A percentile compares a stretch with the other conserved stretches of the same genome.
phyloP scores from a whole-genome alignment of 2,329 filamentous ascomycete genomes.

The Bipolaris gigantea region DNA sequence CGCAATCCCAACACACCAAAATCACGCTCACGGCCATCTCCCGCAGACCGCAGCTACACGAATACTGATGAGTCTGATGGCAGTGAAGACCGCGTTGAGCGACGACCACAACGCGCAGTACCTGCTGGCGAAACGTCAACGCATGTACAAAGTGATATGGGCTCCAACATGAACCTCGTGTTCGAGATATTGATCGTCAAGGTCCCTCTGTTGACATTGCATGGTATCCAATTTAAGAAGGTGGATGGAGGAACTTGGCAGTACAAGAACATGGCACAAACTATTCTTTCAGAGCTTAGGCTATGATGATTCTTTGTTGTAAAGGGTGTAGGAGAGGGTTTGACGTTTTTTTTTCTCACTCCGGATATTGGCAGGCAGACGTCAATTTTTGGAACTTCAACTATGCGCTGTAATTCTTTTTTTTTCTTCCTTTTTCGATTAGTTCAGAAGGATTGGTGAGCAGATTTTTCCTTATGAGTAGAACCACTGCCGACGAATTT shows the following conservation, averaged over 20 bases:
- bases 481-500: conserved; percentile 30
- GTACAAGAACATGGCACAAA: conserved; percentile 97
- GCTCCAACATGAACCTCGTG: conserved; percentile 77
- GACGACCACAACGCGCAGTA: conserved; percentile 35
- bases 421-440: conserved; percentile 2
- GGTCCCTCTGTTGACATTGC: conserved; percentile 85
- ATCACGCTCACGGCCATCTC: conserved; percentile 49
- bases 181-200: conserved; percentile 99
- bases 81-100: conserved; percentile 59
- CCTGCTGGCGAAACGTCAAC: conserved; percentile 86
- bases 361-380: conserved; percentile 3
- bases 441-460: conserved; percentile 1
- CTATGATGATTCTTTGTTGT: conserved; percentile 5
- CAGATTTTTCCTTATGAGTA: conserved; percentile 11
- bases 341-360: conserved; percentile 7
- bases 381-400: conserved; percentile 8
- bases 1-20: conserved; percentile 55
- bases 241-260: conserved; percentile 96
- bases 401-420: conserved; percentile 12
- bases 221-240: conserved; percentile 98
- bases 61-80: conserved; percentile 87
- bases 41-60: conserved; percentile 72
- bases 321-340: conserved; percentile 2
- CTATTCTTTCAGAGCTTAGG: conserved; percentile 78
- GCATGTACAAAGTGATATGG: conserved; percentile 86